Evolutionary conservation across 306 rosid genomes (phyloP), one percentile per base, ranked within the genome.

Genomic region (Prunus mume): DNA sequence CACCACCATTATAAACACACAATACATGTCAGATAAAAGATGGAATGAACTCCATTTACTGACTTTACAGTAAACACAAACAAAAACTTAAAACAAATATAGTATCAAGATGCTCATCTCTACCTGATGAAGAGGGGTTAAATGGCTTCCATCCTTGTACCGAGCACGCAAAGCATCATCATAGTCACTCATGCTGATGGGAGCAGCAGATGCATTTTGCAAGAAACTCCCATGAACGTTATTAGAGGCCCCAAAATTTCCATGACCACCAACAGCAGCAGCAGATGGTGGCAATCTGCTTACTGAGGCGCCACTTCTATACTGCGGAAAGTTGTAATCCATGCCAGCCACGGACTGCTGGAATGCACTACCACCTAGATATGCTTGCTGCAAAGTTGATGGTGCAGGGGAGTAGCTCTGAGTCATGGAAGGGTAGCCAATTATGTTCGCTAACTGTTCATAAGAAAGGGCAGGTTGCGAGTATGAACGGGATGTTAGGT

Each of bases 91-190:
- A 52, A 52, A 52, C 7, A 25, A 25, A 25, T 25, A 5, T 52
- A 18, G 57, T 52, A 18, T 18, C 57, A 56, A 56, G 2, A 56
- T 56, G 27, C 28, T 38, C 50, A 43, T n/a, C 30, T 84, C 47
- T 84, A 91, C 96, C 89, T 71, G 90, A 70, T 83, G 86, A 84
- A 68, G 60, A 50, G 87, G 69, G 75, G 72, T 78, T 5, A 83
- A 45, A 76, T 73, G 79, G 74, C 15, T 76, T 71, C 87, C 89
- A 45, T 65, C 85, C 54, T 38, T 72, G 68, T 82, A 84, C 57
- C 72, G 89, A 54, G 91, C 57, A 62, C 60, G 82, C 25, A 85
- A 84, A 45, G 78, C 75, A 64, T 83, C 88, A 28, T 83, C 77
- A 6, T 81, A 75, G 78, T 80, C 88, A 65, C 77, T 77, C 14